phyloP scores from a whole-genome alignment of 768 basidiomycete genomes.

The Leccinum aurantiacum region DNA sequence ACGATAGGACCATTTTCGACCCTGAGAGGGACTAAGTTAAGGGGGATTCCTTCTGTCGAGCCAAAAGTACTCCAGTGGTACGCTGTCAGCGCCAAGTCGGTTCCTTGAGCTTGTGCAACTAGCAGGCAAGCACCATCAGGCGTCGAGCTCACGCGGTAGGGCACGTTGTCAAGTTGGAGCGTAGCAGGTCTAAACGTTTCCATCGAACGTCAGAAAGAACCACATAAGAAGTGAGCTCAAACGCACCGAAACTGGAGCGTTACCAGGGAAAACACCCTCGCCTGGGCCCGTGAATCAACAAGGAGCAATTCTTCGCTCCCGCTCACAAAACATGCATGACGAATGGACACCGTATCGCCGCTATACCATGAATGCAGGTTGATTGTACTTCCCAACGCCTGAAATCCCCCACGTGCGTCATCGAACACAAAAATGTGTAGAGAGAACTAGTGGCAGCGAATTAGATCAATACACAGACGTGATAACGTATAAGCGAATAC shows the following conservation, averaged over 20 bases:
- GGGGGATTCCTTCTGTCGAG: conserved; percentile 43
- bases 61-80: conserved; percentile 63
- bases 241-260: conserved; percentile 46
- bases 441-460: conserved; percentile 23
- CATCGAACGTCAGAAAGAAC: background rate
- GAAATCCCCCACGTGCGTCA: conserved; percentile 40
- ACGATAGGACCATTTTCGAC: conserved; percentile 28
- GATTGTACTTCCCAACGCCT: conserved; percentile 41
- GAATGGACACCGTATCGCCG: conserved; percentile 26
- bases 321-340: conserved; percentile 43
- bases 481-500: background rate
- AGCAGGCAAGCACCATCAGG: conserved; percentile 58
- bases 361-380: conserved; percentile 46
- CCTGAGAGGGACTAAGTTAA: conserved; percentile 33
- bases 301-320: conserved; percentile 55
- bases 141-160: conserved; percentile 41
- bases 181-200: conserved; percentile 44
- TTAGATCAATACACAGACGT: background rate
- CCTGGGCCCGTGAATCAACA: conserved; percentile 43
- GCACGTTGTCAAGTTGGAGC: conserved; percentile 37
- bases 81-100: conserved; percentile 31
- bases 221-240: background rate
- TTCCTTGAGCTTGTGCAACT: conserved; percentile 25
- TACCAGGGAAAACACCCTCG: conserved; percentile 53
- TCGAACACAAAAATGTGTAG: conserved; percentile 50